These are phyloP conservation scores for Trichoderma asperelloides DNA, from an alignment of 495 filamentous ascomycete species.

Conservation along the genomic window DNA sequence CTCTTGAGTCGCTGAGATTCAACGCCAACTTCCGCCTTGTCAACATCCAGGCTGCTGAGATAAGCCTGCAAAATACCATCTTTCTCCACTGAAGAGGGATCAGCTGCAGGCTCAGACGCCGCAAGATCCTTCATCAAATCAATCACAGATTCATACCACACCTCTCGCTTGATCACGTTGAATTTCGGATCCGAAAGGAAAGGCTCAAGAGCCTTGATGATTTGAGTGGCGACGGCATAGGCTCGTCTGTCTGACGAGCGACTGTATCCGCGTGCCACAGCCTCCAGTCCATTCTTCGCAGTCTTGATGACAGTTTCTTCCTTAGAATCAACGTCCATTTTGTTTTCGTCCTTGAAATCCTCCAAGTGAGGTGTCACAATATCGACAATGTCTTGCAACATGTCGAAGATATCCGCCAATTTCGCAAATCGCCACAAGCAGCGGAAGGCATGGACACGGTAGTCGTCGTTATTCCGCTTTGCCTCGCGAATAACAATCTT, in stretches of 20 bases:
- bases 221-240: conserved; percentile 21
- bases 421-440: conserved; percentile 63
- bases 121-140: conserved; percentile 22
- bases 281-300: conserved; percentile 32
- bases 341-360: conserved; percentile 43
- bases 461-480: conserved; percentile 75
- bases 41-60: conserved; percentile 29
- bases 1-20: conserved; percentile 33
- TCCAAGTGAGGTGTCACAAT: conserved; percentile 53
- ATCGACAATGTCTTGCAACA: conserved; percentile 56
- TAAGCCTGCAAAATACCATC: conserved; percentile 24
- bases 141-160: conserved; percentile 26
- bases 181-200: conserved; percentile 21
- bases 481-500: conserved; percentile 77
- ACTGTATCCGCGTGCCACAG: conserved; percentile 32
- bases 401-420: conserved; percentile 48
- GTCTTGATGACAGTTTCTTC: conserved; percentile 15
- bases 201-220: conserved; percentile 21
- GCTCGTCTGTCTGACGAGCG: conserved; percentile 24
- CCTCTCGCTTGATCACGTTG: conserved; percentile 19
- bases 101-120: conserved; percentile 15
- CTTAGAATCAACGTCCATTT: conserved; percentile 50
- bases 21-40: conserved; percentile 23
- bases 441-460: conserved; percentile 65
- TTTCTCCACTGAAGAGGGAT: not conserved